Percentiles rank a stretch among this genome's conserved stretches.
These are phyloP conservation scores for Phallus indusiatus DNA, from an alignment of 768 basidiomycete species.

Conservation along the genomic window DNA sequence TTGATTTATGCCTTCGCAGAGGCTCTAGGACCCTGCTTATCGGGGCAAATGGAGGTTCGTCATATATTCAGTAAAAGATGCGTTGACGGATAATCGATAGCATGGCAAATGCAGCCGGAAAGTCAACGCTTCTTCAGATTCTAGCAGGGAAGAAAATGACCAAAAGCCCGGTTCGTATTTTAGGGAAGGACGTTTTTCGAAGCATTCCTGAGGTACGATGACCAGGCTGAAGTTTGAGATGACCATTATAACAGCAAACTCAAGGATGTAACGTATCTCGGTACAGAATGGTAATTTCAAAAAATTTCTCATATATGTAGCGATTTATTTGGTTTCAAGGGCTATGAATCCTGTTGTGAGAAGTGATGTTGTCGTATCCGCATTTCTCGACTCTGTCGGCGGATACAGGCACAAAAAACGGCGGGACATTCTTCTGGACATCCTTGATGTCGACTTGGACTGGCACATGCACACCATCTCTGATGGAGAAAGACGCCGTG, in stretches of 20 bases:
- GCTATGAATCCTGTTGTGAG: conserved; percentile 97
- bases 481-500: conserved; percentile 87
- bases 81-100: not conserved
- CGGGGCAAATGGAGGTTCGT: conserved; percentile 88
- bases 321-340: conserved; percentile 33
- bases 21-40: conserved; percentile 82
- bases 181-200: conserved; percentile 82
- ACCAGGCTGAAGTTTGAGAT: not conserved
- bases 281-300: conserved; percentile 78
- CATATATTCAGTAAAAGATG: not conserved
- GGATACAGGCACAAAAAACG: conserved; percentile 90
- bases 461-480: conserved; percentile 97
- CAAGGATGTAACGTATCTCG: conserved; percentile 72
- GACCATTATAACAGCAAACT: conserved; percentile 12
- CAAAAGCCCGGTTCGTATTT: conserved; percentile 50
- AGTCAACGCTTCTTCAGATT: conserved; percentile 92
- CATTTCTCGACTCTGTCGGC: conserved; percentile 94
- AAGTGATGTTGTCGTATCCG: conserved; percentile 83
- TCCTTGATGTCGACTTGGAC: conserved; percentile 90
- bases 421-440: conserved; percentile 76
- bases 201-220: conserved; percentile 49
- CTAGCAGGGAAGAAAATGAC: conserved; percentile 80
- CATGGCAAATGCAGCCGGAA: conserved; percentile 50
- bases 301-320: not conserved
- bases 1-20: conserved; percentile 55